Evolutionary conservation across 1,284 basidiomycete species (phyloP), one percentile per base, ranked within the genome.

Genomic region (Volvariella volvacea): DNA sequence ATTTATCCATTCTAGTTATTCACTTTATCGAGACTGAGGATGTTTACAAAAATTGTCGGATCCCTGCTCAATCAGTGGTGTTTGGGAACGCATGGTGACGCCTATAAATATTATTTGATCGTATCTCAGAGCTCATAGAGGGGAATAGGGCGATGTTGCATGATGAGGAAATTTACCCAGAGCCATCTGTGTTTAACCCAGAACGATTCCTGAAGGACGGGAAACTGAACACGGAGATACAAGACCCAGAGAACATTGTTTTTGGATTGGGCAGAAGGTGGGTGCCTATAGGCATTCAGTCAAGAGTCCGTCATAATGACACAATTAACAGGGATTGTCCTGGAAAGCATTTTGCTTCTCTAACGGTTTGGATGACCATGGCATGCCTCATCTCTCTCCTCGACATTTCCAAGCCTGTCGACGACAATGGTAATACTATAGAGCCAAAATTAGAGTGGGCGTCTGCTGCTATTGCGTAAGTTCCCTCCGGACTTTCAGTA

Each of bases 381-480:
- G 67, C 66, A 3, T 66, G 64, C 1, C 48, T 71, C 3, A 49
- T 73, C 4, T 55, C 65, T 0, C 52, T 53, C 1, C 70, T 71
- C 48, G 46, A 66, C 25, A 60, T 70, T 25, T 41, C 40, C 6
- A 64, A 60, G 32, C 57, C 61, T 1, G 43, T 52, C 10, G 61
- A 64, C 39, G 34, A 47, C 1, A 25, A 54, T 9, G 65, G 64
- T 6, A 49, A 54, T 0, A 46, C 51, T 1, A 57, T 65, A n/a
- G 55, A 63, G 45, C 60, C 49, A 14, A 53, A 39, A n/a, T 45
- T 44, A 16, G 52, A 53, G 48, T 63, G 53, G 46, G 43, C 43
- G 28, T 51, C 57, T 6, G 53, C 48, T 3, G 38, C 61, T 30
- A 50, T 61, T 28, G 20, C 41, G 44, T 46, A 44, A n/a, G n/a